Conservation (phyloP, 2,329 filamentous ascomycete species). For the Diplodia sapinea region DNA sequence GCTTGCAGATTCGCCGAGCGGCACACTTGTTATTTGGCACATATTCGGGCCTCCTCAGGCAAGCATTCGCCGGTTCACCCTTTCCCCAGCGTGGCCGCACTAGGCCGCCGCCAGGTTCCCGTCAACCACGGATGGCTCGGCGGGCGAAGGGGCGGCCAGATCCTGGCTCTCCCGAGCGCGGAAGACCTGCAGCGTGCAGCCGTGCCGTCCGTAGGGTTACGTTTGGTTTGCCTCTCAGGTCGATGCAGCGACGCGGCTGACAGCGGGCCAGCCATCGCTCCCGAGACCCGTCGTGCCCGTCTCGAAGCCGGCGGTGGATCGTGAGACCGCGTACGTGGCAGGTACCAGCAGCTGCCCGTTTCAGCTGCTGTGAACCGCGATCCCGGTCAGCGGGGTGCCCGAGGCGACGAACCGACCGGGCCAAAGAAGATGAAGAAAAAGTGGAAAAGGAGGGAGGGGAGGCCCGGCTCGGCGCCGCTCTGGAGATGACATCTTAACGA, state of each 20-base stretch:
- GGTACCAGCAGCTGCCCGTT: slow-evolving; percentile 18
- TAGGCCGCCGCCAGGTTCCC: slow-evolving; percentile 21
- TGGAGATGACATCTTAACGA: slow-evolving; percentile 20
- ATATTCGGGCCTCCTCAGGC: slow-evolving; percentile 13
- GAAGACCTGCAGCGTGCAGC: slow-evolving; percentile 32
- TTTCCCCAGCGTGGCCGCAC: slow-evolving; percentile 22
- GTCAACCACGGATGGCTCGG: slow-evolving; percentile 31
- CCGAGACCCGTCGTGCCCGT: slow-evolving; percentile 3
- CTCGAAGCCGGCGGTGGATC: slow-evolving; percentile 5
- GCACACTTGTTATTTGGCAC: background rate
- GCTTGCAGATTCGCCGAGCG: slow-evolving; percentile 10
- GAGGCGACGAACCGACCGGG: background rate
- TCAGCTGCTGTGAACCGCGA: slow-evolving; percentile 28
- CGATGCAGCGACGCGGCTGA: slow-evolving; percentile 27
- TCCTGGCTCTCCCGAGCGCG: slow-evolving; percentile 31
- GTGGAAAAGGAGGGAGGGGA: slow-evolving; percentile 5
- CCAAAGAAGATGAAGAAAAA: slow-evolving; percentile 2
- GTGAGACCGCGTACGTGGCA: slow-evolving; percentile 30
- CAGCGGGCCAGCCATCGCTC: slow-evolving; percentile 22
- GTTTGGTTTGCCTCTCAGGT: slow-evolving; percentile 24
- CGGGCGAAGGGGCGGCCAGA: slow-evolving; percentile 29
- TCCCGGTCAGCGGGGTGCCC: slow-evolving; percentile 30
- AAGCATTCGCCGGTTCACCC: background rate
- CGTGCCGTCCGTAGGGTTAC: slow-evolving; percentile 22
- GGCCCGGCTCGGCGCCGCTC: slow-evolving; percentile 14